Base-by-base conservation (phyloP, 2,329 filamentous ascomycete genomes). In the Zymoseptoria pseudotritici region DNA sequence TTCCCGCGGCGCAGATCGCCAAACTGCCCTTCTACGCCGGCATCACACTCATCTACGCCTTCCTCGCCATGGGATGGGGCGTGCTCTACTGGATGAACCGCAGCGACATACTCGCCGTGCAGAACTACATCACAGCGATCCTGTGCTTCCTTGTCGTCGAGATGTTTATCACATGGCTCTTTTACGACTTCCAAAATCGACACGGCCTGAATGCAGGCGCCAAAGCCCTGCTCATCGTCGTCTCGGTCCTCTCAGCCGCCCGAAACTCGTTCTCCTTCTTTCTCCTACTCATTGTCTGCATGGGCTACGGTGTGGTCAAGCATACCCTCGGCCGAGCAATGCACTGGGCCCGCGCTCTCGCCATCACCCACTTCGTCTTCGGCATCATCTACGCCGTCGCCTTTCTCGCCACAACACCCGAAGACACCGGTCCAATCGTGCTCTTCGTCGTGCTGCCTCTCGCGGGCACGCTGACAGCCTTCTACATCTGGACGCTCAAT, bases 191-290 rank as follows among this genome's bases (percentile, higher is more conserved):
- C 73, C 86, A 96, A 72, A 99, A 99, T 74, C 84, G 88, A 49
- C 86, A 96, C 71, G 94, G 94, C 50, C 85, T 90, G 57, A 96
- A 91, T 71, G 74, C 88, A 2, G 86, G 90, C 52, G 86, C 91
- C 59, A 96, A 95, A 73, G 88, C 88, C 5, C 81, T 97, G 59
- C 88, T 99, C 77, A 86, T 97, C 19, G 78, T 97, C 22, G 93
- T 97, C n/a, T 91, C 91, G 46, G 82, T 97, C 22, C 82, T 99
- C 52, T 97, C 96, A 72, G 94, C 94, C 4, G 92, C 87, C 58
- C 85, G 94, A 65, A 99, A 97, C 76, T 97, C 93, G 0, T 97
- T 99, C 74, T 97, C 93, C 0, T 99, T 99, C 80, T 99, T 99
- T 80, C 80, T 99, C 55, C 83, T 99, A 8, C 86, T 99, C 57